Evolutionary conservation across 2,329 filamentous ascomycete species (phyloP), one percentile per base, ranked within the genome.

Genomic region (Chaetomiaceae sp.): DNA sequence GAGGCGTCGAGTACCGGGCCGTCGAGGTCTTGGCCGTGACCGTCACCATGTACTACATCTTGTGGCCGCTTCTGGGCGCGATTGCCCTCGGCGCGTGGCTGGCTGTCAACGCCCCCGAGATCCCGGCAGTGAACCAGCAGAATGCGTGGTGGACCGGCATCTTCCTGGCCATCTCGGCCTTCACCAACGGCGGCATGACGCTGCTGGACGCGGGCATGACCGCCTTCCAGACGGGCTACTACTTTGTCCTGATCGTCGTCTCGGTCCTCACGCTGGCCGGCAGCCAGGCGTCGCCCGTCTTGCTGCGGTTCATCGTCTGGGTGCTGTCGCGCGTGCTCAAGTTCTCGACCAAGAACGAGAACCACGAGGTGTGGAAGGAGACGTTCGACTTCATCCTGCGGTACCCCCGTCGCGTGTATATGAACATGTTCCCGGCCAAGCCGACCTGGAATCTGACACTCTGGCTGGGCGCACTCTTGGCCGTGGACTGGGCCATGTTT

Each of bases 151-250:
- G 84, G 84, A 72, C 81, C 2, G 84, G 84, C 33, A 76, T 82
- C 40, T 88, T 87, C 69, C 82, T 85, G 56, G 80, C 80, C 1
- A 76, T 82, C 3, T 85, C 81, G 20, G 84, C 84, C 0, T 88
- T 87, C 66, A 86, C 85, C 67, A 87, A 87, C 60, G 81, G 77
- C 13, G 84, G 84, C 32, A 85, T 88, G 82, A 80, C 78, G 25
- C 71, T 87, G 29, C 69, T 87, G 8, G 83, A 87, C 64, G 76
- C 79, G 34, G 86, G 85, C 62, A 83, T 89, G 71, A 71, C 79
- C 2, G 78, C 79, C 0, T 86, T 84, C 53, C 76, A 80, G 53
- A 20, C 37, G 14, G 71, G 71, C 29, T 70, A 73, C 1, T 74
- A 75, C 58, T 79, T 77, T 54, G 73, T 79, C 6, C 69, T 79